These are phyloP conservation scores for Peronospora farinosa DNA, from an alignment of 352 stramenopile species.

Conservation along the genomic window DNA sequence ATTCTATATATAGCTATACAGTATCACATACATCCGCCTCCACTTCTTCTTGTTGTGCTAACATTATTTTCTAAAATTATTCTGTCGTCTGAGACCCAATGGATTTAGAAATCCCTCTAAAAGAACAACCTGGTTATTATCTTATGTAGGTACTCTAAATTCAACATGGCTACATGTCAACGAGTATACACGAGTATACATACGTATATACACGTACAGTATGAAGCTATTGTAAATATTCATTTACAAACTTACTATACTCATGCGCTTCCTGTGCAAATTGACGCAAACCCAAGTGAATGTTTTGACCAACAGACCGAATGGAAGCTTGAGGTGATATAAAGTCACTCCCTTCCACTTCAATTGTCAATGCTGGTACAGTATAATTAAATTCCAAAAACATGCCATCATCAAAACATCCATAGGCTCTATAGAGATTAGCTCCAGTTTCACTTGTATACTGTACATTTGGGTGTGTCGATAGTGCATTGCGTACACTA, in stretches of 20 bases:
- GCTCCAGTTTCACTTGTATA: conserved; percentile 53
- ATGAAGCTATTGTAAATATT: background rate
- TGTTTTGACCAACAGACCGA: conserved; percentile 40
- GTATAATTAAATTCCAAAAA: conserved; percentile 55
- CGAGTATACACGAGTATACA: no score
- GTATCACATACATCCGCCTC: conserved; percentile 67
- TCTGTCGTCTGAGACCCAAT: conserved; percentile 6
- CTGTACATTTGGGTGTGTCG: conserved; percentile 24
- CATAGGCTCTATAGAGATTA: conserved; percentile 59
- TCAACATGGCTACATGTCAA: conserved; percentile 8
- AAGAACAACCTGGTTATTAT: conserved; percentile 12
- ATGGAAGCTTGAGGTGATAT: conserved; percentile 55
- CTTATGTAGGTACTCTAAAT: no score
- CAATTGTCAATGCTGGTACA: conserved; percentile 58
- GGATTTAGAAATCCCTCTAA: conserved; percentile 21
- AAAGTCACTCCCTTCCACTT: conserved; percentile 66
- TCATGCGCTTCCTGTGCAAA: conserved; percentile 48
- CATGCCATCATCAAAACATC: conserved; percentile 62
- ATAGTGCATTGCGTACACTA: conserved; percentile 45
- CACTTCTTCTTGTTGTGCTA: conserved; percentile 77
- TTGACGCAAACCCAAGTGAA: conserved; percentile 50
- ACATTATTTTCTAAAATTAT: conserved; percentile 51
- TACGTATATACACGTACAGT: no score
- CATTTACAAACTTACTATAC: conserved; percentile 41
- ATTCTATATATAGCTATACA: no score